Evolutionary conservation across 2,329 filamentous ascomycete species (phyloP).

Genomic region (Xylariaceae sp.): DNA sequence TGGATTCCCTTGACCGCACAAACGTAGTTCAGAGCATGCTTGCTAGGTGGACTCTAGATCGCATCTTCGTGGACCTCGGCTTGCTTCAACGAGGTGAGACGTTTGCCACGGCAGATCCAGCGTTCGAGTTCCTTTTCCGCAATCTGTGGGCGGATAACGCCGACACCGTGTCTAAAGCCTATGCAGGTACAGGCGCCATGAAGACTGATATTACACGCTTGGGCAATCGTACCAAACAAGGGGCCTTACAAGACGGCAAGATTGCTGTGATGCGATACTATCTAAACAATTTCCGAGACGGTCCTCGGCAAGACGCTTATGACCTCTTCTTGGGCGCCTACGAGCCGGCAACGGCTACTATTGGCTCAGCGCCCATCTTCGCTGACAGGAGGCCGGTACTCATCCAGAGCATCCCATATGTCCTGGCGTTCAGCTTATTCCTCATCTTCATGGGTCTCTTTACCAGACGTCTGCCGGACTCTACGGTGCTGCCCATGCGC

Average conservation of each 20-base stretch:
- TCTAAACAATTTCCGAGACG: constrained; percentile 91
- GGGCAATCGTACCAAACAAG: constrained; percentile 78
- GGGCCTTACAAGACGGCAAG: constrained; percentile 78
- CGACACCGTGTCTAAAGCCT: constrained; percentile 85
- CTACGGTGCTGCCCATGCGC: constrained; percentile 73
- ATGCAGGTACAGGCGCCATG: constrained; percentile 92
- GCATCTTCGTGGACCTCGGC: constrained; percentile 81
- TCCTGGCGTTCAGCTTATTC: constrained; percentile 80
- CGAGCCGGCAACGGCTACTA: constrained; percentile 64
- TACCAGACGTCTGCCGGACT: constrained; percentile 64
- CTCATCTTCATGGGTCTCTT: constrained; percentile 71
- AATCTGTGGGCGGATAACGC: constrained; percentile 99
- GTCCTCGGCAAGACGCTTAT: constrained; percentile 89
- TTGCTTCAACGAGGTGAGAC: constrained; percentile 70
- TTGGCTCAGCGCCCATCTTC: constrained; percentile 70
- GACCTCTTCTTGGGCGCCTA: constrained; percentile 90
- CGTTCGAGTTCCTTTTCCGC: constrained; percentile 87
- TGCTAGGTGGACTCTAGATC: constrained; percentile 79
- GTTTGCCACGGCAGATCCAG: constrained; percentile 68
- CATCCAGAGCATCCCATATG: constrained; percentile 89
- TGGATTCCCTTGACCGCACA: constrained; percentile 97
- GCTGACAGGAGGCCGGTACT: constrained; percentile 78
- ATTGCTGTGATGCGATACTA: constrained; percentile 88
- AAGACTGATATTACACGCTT: constrained; percentile 98
- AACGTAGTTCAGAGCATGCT: constrained; percentile 98